Base-by-base conservation (phyloP, 306 rosid genomes). In the Corylus americana region DNA sequence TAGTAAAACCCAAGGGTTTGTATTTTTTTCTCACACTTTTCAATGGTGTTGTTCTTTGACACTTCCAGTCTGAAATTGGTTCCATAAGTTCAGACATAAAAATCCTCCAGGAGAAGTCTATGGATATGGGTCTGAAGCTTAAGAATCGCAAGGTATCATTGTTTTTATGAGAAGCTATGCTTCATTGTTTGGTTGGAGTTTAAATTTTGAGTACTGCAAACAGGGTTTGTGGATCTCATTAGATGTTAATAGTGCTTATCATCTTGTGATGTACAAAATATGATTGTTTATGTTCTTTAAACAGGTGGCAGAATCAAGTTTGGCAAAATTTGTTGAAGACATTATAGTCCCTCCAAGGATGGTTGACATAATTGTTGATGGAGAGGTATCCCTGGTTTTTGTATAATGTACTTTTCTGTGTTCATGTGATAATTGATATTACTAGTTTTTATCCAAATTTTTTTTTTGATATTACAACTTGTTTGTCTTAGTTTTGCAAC, bases 81-180 rank as follows among this genome's bases (percentile, higher is more conserved):
- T 95, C 98, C 54, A 95, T 95, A 71, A 95, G 98, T 87, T 90
- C 99, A 58, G 99, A 95, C 86, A 95, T 95, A 81, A 95, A 93
- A 80, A 85, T 95, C 79, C 97, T 95, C 74, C 99, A 95, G 77
- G 98, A 92, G 92, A 95, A 92, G 87, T 95, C 98, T 77, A 90
- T 92, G 97, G 98, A 92, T 83, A 95, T 95, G 98, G 97, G 98
- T 70, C 80, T 93, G 79, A 87, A 92, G 90, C 92, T 95, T 75
- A 95, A 95, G 93, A 95, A 95, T 88, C 99, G 99, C 83, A 95
- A 95, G 99, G 98, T 94, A 91, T 64, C 79, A 45, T 66, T 70
- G 29, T 55, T 81, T 74, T 45, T 22, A 37, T 48, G 63, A 31
- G 57, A 44, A 50, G 54, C 47, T 83, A 39, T 22, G 20, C 29